phyloP scores from a whole-genome alignment of 2,329 filamentous ascomycete species.

The Elsinoe fawcettii region DNA sequence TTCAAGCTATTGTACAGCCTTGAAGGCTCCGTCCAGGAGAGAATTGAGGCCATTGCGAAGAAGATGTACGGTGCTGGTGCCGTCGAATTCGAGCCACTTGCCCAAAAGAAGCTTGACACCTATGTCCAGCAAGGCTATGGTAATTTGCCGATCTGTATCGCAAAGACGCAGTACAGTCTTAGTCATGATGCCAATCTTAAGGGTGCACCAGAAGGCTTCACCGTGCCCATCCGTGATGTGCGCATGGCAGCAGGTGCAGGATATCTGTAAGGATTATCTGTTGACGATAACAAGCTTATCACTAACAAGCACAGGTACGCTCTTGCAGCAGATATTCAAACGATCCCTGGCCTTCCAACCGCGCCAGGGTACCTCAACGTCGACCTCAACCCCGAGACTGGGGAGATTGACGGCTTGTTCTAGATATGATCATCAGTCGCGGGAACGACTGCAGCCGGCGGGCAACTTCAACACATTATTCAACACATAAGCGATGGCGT shows the following conservation, averaged over 20 bases:
- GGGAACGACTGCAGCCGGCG: neutral
- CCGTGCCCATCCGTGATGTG: conserved; percentile 88
- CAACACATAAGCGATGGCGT: conserved; percentile 15
- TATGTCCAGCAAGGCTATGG: conserved; percentile 89
- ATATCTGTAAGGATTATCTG: conserved; percentile 58
- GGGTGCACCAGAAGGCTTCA: conserved; percentile 90
- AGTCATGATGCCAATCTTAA: conserved; percentile 90
- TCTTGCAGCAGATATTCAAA: conserved; percentile 94
- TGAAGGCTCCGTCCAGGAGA: conserved; percentile 72
- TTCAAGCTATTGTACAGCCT: conserved; percentile 82
- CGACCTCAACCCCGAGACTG: conserved; percentile 53
- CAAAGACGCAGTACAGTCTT: conserved; percentile 97
- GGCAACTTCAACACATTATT: conserved; percentile 5
- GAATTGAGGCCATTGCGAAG: conserved; percentile 83
- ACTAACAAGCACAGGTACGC: conserved; percentile 57
- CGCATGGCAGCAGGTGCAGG: conserved; percentile 89
- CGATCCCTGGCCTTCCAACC: conserved; percentile 89
- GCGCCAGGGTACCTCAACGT: conserved; percentile 94
- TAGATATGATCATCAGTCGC: conserved; percentile 41
- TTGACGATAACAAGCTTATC: neutral
- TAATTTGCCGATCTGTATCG: conserved; percentile 89
- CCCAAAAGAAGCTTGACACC: conserved; percentile 91
- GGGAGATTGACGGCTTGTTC: conserved; percentile 65
- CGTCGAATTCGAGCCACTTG: conserved; percentile 88
- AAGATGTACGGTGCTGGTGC: conserved; percentile 88